phyloP scores from a whole-genome alignment of 495 filamentous ascomycete genomes.

The Aspergillus diversus region DNA sequence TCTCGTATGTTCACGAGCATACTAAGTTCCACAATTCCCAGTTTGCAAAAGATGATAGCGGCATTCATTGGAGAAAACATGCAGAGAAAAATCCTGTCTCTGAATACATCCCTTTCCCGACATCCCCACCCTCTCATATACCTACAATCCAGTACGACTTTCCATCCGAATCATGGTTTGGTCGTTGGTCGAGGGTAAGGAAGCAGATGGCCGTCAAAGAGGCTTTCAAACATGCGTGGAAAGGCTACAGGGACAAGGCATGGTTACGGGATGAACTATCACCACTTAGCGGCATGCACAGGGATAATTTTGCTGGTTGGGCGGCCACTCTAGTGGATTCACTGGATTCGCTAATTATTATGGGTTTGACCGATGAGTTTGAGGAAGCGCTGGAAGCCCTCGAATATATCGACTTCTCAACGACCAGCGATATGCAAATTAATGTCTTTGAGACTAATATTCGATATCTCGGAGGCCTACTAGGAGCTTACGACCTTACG shows the following conservation, averaged over 20 bases:
- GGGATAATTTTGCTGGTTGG: constrained; percentile 64
- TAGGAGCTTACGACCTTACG: constrained; percentile 83
- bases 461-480: constrained; percentile 80
- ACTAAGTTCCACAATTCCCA: constrained; percentile 18
- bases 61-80: constrained; percentile 47
- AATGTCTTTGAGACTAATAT: constrained; percentile 90
- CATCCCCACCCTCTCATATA: constrained; percentile 41
- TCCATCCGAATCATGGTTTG: constrained; percentile 41
- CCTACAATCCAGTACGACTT: constrained; percentile 59
- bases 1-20: constrained; percentile 15
- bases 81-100: constrained; percentile 53
- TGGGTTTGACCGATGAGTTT: constrained; percentile 64
- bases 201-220: constrained; percentile 63
- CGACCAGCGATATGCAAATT: constrained; percentile 54
- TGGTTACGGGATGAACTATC: constrained; percentile 80
- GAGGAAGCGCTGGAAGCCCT: constrained; percentile 59
- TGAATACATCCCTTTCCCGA: constrained; percentile 53
- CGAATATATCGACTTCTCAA: constrained; percentile 58
- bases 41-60: constrained; percentile 17
- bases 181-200: constrained; percentile 42
- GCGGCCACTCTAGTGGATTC: constrained; percentile 63
- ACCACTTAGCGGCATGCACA: constrained; percentile 60
- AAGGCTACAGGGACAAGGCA: constrained; percentile 73
- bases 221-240: constrained; percentile 73
- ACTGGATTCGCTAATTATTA: constrained; percentile 65